Evolutionary conservation across 2,329 filamentous ascomycete species (phyloP).

Genomic region (Conoideocrella luteorostrata): DNA sequence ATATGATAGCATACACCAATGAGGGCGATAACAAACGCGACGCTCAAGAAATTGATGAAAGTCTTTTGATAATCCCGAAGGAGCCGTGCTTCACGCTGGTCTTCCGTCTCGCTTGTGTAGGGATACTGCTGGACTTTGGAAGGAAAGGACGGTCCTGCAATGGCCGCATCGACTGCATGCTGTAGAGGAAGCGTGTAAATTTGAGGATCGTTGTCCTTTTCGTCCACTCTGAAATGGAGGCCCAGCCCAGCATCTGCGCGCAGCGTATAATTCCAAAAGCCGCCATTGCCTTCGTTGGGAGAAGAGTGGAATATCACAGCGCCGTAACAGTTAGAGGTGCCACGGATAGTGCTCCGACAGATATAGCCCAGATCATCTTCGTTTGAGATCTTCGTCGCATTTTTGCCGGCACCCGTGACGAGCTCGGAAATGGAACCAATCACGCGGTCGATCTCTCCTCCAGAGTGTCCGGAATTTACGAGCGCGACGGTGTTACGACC

Average conservation of each 20-base stretch:
- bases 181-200: slow-evolving; percentile 64
- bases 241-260: slow-evolving; percentile 56
- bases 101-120: slow-evolving; percentile 31
- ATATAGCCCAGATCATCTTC: slow-evolving; percentile 27
- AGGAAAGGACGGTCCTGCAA: slow-evolving; percentile 28
- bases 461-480: slow-evolving; percentile 64
- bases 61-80: slow-evolving; percentile 55
- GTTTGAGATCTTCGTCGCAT: slow-evolving; percentile 15
- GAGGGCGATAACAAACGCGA: slow-evolving; percentile 63
- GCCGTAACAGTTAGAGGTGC: slow-evolving; percentile 65
- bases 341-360: slow-evolving; percentile 54
- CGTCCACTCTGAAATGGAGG: slow-evolving; percentile 47
- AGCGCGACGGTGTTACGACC: slow-evolving; percentile 62
- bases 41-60: slow-evolving; percentile 58
- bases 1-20: slow-evolving; percentile 74
- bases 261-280: slow-evolving; percentile 66
- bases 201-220: slow-evolving; percentile 55
- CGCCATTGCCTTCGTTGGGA: slow-evolving; percentile 48
- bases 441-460: slow-evolving; percentile 63
- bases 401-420: slow-evolving; percentile 19
- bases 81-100: slow-evolving; percentile 48
- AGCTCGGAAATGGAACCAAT: slow-evolving; percentile 40
- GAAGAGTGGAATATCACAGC: slow-evolving; percentile 67
- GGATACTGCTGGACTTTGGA: slow-evolving; percentile 22
- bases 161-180: slow-evolving; percentile 59